Base-by-base conservation (phyloP, 2,329 filamentous ascomycete genomes). In the Epicoccum sorghinum region DNA sequence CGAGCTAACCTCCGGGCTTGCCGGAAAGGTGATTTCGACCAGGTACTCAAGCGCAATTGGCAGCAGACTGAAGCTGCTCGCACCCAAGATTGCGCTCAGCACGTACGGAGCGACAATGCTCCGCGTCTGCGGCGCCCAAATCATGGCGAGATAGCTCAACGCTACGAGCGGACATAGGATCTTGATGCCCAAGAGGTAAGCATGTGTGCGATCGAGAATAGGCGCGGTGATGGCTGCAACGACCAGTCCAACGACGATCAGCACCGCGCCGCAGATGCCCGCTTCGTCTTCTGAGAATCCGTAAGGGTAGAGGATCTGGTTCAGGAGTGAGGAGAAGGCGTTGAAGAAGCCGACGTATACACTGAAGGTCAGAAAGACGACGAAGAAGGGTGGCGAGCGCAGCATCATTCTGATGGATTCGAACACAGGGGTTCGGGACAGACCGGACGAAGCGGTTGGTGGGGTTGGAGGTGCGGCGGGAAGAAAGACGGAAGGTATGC, bases 311-410 rank as follows among this genome's bases (percentile, higher is more conserved):
- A 98, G 84, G 71, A 98, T 90, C 71, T 97, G 93, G 78, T 93
- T 96, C 8, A 98, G 82, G 1, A 98, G 84, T 1, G 89, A 89
- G 44, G 92, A 96, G 62, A 93, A 80, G 62, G 89, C 89, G 81
- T 98, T 98, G 86, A 99, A 99, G 78, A 95, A 88, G 66, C 89
- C 92, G 57, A 96, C 90, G 74, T 92, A 96, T 66, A 93, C 76
- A 60, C 84, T 78, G 77, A 93, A 98, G n/a, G 93, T 88, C 55
- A 93, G 67, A 57, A 93, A 79, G 61, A 97, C 77, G 59, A 96
- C 83, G 83, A 87, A 96, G 75, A 96, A 89, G 70, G 93, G 88
- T 14, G 83, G 79, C 4, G 86, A 89, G 29, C 68, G 71, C 41
- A 82, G 69, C 39, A 81, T 70, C 14, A 64, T 50, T 10, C 53